Conservation (phyloP, 306 rosid species). For the Prunus kanzakura region DNA sequence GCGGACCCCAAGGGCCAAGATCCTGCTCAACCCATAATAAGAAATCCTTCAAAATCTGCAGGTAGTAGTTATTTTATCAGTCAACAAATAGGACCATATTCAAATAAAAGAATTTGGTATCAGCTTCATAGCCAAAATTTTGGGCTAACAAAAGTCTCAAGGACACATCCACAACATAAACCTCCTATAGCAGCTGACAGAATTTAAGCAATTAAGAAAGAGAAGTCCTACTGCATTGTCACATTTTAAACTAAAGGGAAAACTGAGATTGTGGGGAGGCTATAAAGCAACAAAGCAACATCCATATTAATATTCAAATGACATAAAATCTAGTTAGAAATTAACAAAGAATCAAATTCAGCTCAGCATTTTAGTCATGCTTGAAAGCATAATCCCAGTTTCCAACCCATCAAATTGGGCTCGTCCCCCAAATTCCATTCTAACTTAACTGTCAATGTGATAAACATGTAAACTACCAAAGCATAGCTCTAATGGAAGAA, state of each 20-base stretch:
- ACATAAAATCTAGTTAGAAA: neutral
- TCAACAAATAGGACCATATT: neutral
- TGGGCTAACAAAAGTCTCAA: neutral
- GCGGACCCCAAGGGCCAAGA: conserved; percentile 95
- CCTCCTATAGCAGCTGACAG: neutral
- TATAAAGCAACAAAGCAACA: neutral
- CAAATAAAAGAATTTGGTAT: neutral
- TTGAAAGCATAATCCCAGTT: neutral
- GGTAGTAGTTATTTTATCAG: conserved; percentile 2
- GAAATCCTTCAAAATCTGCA: conserved; percentile 73
- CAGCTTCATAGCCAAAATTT: neutral
- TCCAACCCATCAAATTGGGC: neutral
- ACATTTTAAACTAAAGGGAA: neutral
- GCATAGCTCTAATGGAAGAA: neutral
- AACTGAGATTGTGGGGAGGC: neutral
- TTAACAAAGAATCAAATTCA: neutral
- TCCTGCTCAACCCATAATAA: conserved; percentile 82
- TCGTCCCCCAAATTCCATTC: neutral
- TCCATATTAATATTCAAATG: neutral
- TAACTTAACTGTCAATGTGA: neutral
- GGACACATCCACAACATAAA: neutral
- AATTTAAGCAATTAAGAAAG: neutral
- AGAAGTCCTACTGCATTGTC: neutral
- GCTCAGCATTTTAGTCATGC: neutral
- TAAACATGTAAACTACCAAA: neutral